Evolutionary conservation across 2,329 filamentous ascomycete species (phyloP).

Genomic region (Alternaria sp.): DNA sequence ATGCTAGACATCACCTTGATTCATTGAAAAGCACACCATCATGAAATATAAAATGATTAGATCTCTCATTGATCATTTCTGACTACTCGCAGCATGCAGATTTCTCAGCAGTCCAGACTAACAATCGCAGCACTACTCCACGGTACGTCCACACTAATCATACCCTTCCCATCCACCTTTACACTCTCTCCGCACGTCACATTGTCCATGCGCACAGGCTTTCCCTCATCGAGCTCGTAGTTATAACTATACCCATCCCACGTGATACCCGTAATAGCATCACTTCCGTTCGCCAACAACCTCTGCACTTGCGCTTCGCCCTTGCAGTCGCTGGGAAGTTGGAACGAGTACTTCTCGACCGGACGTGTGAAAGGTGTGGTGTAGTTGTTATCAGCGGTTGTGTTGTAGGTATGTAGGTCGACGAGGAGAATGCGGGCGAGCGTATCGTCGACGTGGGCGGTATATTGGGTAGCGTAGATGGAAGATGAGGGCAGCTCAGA

Average conservation of each 20-base stretch:
- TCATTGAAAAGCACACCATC: too few relatives aligned
- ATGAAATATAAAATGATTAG: too few relatives aligned
- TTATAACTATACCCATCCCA: constrained; percentile 69
- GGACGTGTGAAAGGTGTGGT: constrained; percentile 35
- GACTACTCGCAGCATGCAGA: too few relatives aligned
- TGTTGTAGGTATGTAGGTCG: constrained; percentile 61
- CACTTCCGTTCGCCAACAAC: constrained; percentile 66
- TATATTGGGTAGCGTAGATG: constrained; percentile 39
- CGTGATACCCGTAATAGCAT: constrained; percentile 66
- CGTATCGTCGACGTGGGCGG: constrained; percentile 59
- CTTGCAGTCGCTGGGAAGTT: constrained; percentile 31
- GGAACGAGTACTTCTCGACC: constrained; percentile 52
- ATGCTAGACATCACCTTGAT: too few relatives aligned
- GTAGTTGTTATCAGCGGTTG: constrained; percentile 4
- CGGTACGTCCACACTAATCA: neutral
- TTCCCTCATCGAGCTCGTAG: constrained; percentile 62
- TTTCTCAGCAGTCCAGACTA: neutral
- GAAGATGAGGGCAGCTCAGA: neutral
- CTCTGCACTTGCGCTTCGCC: constrained; percentile 52
- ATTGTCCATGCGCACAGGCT: constrained; percentile 62
- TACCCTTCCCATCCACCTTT: constrained; percentile 22
- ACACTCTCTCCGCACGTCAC: constrained; percentile 60
- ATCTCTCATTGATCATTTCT: too few relatives aligned
- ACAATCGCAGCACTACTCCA: constrained; percentile 9
- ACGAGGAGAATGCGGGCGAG: constrained; percentile 61